Conservation (phyloP, 371 early-diverging fungal genomes). For the Apophysomyces ossiformis region DNA sequence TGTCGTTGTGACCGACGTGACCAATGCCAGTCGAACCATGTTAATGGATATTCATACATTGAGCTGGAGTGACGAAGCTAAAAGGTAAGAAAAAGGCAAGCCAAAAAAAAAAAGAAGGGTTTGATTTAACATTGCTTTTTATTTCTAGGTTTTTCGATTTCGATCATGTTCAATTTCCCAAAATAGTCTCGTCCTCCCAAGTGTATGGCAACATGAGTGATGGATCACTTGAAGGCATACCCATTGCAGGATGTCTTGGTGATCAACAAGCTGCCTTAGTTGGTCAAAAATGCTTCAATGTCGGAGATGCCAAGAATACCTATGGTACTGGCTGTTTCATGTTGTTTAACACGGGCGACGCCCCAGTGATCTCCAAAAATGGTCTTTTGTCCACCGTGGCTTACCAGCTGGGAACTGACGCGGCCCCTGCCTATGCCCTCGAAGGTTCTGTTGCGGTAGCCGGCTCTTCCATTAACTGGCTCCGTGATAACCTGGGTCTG, state of each 20-base stretch:
- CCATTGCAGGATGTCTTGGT: conserved; percentile 87
- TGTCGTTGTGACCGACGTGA: conserved; percentile 88
- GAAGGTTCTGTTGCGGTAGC: conserved; percentile 96
- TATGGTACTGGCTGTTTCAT: conserved; percentile 97
- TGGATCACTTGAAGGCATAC: conserved; percentile 68
- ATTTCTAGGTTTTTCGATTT: conserved; percentile 42
- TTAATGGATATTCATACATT: conserved; percentile 87
- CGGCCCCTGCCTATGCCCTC: conserved; percentile 78
- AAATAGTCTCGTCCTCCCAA: conserved; percentile 85
- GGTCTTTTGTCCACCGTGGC: conserved; percentile 94
- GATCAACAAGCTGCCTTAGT: conserved; percentile 98
- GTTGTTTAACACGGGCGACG: conserved; percentile 90
- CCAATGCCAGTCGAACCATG: conserved; percentile 96
- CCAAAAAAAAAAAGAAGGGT: neutral
- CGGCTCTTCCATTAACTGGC: conserved; percentile 93
- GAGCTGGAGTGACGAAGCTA: conserved; percentile 80
- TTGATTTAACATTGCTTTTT: conserved; percentile 5
- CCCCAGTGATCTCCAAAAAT: conserved; percentile 76
- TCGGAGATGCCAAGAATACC: conserved; percentile 87
- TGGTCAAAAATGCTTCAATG: conserved; percentile 88
- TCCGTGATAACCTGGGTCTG: conserved; percentile 86
- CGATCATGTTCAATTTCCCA: conserved; percentile 61
- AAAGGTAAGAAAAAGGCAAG: conserved; percentile 49
- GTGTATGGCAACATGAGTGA: conserved; percentile 72
- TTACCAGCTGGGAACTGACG: conserved; percentile 83